Evolutionary conservation across 805 yeast species (phyloP).

Genomic region (Osmozyma mogii): DNA sequence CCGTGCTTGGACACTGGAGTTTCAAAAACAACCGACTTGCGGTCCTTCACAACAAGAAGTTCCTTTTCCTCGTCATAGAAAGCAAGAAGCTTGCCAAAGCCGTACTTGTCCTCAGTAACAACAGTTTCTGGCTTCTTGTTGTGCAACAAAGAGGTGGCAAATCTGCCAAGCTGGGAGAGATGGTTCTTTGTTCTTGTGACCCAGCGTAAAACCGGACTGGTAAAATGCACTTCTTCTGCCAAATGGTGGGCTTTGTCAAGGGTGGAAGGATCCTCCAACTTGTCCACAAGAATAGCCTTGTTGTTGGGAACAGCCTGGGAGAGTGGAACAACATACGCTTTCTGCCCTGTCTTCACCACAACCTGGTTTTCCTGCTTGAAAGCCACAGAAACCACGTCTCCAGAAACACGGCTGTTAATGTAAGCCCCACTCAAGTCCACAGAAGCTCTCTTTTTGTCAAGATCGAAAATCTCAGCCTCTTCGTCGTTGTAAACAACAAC

Average conservation of each 20-base stretch:
- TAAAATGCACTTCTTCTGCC: conserved; percentile 20
- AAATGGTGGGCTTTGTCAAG: conserved; percentile 25
- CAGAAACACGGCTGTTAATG: too few species aligned
- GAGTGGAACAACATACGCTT: background rate
- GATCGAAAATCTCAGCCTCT: too few species aligned
- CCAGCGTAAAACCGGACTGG: conserved; percentile 19
- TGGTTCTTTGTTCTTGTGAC: conserved; percentile 24
- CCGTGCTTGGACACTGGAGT: conserved; percentile 5
- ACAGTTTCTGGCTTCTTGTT: background rate
- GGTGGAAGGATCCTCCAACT: conserved; percentile 21
- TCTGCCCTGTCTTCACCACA: too few species aligned
- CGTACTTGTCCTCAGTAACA: conserved; percentile 17
- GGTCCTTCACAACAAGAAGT: conserved; percentile 7
- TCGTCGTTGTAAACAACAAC: too few species aligned
- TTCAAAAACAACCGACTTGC: too few species aligned
- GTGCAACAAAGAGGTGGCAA: conserved; percentile 7
- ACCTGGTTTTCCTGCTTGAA: too few species aligned
- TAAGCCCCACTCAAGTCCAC: too few species aligned
- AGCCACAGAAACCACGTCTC: too few species aligned
- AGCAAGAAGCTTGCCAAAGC: conserved; percentile 26
- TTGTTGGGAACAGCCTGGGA: background rate
- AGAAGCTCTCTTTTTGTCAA: too few species aligned
- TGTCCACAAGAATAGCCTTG: conserved; percentile 20
- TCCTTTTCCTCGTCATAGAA: conserved; percentile 15
- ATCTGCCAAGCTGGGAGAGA: conserved; percentile 26